Percentiles rank a stretch among this genome's conserved stretches.
Evolutionary conservation across 352 stramenopile genomes (phyloP).

Genomic region (Saprolegnia parasitica): DNA sequence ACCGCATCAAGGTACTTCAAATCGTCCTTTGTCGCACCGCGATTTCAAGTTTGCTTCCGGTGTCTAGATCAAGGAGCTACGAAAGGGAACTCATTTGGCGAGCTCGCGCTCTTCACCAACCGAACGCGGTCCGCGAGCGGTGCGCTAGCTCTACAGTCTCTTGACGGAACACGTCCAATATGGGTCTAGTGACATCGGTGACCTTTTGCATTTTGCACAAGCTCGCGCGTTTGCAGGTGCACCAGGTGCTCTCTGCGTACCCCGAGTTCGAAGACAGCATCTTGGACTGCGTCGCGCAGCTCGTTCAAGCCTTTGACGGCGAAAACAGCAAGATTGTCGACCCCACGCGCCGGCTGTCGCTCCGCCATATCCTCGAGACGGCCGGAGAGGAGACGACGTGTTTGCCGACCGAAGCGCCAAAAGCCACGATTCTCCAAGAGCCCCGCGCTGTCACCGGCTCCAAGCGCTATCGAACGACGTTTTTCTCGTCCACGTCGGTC

Average conservation of each 20-base stretch:
- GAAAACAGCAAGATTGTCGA: not conserved
- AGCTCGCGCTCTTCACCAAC: constrained; percentile 23
- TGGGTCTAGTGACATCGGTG: constrained; percentile 4
- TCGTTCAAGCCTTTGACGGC: not conserved
- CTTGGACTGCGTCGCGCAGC: not conserved
- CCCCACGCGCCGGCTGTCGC: not conserved
- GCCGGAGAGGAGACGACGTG: not conserved
- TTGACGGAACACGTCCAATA: not conserved
- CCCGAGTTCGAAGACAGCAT: constrained; percentile 13
- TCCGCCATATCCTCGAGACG: not conserved
- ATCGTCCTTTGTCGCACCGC: no score
- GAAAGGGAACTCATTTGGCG: constrained; percentile 9
- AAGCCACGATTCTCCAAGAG: not conserved
- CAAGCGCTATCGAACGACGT: not conserved
- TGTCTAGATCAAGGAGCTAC: constrained; percentile 20
- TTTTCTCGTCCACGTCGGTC: no score
- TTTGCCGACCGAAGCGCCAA: not conserved
- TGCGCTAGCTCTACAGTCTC: not conserved
- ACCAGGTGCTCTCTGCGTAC: constrained; percentile 14
- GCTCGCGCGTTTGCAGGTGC: constrained; percentile 12
- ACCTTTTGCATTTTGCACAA: constrained; percentile 29
- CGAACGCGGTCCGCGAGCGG: constrained; percentile 6
- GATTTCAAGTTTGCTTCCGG: no score
- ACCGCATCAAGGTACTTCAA: constrained; percentile 23
- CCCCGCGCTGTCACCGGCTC: no score